Conservation (phyloP, 495 filamentous ascomycete genomes). For the Apodospora peruviana region DNA sequence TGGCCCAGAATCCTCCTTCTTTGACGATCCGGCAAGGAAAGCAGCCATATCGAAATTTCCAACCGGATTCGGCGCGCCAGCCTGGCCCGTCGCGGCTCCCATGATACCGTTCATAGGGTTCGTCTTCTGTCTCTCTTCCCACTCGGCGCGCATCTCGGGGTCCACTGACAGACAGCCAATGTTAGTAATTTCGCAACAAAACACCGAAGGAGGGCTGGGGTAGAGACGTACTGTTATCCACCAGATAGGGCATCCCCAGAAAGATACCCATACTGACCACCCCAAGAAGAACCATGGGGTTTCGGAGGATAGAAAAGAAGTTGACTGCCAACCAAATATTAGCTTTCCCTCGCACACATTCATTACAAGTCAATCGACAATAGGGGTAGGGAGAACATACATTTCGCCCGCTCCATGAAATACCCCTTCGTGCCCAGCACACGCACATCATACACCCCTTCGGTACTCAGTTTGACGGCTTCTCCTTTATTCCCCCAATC, state of each 20-base stretch:
- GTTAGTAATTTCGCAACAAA: not conserved
- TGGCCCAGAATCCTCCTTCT: conserved; percentile 20
- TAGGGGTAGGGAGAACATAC: conserved; percentile 39
- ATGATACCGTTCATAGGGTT: conserved; percentile 53
- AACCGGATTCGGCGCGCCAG: conserved; percentile 39
- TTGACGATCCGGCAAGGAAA: conserved; percentile 62
- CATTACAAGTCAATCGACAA: not conserved
- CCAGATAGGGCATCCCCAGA: conserved; percentile 84
- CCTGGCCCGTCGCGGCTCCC: conserved; percentile 35
- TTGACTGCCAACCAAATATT: conserved; percentile 27
- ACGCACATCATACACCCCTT: conserved; percentile 51
- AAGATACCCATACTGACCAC: conserved; percentile 74
- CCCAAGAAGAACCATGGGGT: conserved; percentile 90
- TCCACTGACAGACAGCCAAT: conserved; percentile 64
- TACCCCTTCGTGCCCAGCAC: conserved; percentile 60
- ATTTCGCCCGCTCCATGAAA: conserved; percentile 64
- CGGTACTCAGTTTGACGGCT: conserved; percentile 37
- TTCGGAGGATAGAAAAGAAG: conserved; percentile 70
- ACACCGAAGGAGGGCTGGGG: not conserved
- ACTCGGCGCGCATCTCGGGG: conserved; percentile 85
- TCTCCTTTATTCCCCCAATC: conserved; percentile 79
- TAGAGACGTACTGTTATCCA: conserved; percentile 81
- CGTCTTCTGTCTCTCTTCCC: conserved; percentile 80
- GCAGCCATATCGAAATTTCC: conserved; percentile 82
- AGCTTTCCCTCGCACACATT: not conserved